Evolutionary conservation across 164 flowering plant species (phyloP).

Genomic region (Berberis thunbergii): DNA sequence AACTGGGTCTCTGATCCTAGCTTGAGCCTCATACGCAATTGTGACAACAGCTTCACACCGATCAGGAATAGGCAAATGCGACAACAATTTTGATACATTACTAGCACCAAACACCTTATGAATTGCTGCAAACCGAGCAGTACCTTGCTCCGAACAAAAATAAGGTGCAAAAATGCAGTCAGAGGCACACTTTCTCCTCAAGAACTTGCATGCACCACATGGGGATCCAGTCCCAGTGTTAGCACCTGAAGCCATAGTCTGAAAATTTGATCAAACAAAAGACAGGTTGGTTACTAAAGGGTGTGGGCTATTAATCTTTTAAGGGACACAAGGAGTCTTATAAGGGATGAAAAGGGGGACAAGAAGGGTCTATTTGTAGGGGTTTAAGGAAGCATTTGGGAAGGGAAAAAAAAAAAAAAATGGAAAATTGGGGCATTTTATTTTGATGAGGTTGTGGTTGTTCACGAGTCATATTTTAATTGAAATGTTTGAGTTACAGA

Average conservation of each 20-base stretch:
- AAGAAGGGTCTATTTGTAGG: conserved; percentile 45
- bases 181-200: conserved; percentile 79
- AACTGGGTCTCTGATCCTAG: conserved; percentile 83
- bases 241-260: conserved; percentile 1
- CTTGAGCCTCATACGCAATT: conserved; percentile 96
- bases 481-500: neutral
- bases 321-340: conserved; percentile 23
- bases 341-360: conserved; percentile 37
- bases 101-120: conserved; percentile 99
- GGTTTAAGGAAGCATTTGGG: conserved; percentile 58
- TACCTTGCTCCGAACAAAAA: conserved; percentile 90
- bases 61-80: conserved; percentile 65
- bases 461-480: neutral
- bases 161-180: conserved; percentile 94
- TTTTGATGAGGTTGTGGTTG: conserved; percentile 1
- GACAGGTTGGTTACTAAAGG: conserved; percentile 28
- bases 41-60: conserved; percentile 97
- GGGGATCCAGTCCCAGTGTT: conserved; percentile 61
- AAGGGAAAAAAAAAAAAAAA: conserved; percentile 21
- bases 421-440: neutral
- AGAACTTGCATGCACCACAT: conserved; percentile 97
- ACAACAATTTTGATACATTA: conserved; percentile 76
- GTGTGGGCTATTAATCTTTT: conserved; percentile 8
- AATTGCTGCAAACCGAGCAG: conserved; percentile 87
- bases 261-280: neutral